A percentile compares a stretch with the other conserved stretches of the same genome.
Evolutionary conservation across 1,284 basidiomycete genomes (phyloP).

Genomic region (Trametes versicolor): DNA sequence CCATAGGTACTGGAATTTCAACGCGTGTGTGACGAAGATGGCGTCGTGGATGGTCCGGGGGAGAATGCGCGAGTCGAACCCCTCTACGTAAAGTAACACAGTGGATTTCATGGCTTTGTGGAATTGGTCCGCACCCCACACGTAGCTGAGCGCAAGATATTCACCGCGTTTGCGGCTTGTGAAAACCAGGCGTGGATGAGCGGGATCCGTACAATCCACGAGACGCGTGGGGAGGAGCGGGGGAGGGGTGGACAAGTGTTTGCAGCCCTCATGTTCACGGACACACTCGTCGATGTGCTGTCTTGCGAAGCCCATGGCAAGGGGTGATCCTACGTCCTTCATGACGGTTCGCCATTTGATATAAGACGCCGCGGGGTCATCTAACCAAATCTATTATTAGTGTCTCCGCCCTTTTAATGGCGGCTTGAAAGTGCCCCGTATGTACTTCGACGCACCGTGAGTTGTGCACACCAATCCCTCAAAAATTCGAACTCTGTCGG

Average conservation of each 20-base stretch:
- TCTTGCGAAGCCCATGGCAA: neutral
- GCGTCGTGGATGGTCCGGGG: constrained; percentile 17
- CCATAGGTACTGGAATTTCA: constrained; percentile 12
- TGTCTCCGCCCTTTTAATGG: neutral
- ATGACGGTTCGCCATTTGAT: neutral
- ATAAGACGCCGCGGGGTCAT: constrained; percentile 20
- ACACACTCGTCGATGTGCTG: constrained; percentile 1
- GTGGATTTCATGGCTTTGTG: constrained; percentile 11
- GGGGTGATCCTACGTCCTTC: neutral
- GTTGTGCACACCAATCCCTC: neutral
- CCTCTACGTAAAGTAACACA: neutral
- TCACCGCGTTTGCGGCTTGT: neutral
- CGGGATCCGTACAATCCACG: constrained; percentile 17
- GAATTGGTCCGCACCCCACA: constrained; percentile 23
- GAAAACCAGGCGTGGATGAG: neutral
- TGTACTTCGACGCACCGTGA: neutral
- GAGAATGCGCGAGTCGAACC: neutral
- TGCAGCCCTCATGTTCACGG: constrained; percentile 4
- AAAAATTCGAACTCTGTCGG: too few species aligned
- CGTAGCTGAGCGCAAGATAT: constrained; percentile 28
- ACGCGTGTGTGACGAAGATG: constrained; percentile 5
- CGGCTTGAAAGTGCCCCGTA: too few species aligned
- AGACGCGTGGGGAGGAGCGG: constrained; percentile 18
- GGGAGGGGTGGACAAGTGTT: too few species aligned
- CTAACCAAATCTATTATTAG: neutral